A percentile compares a stretch with the other conserved stretches of the same genome.
Conservation (phyloP, 257 asterid genomes). For the Catharanthus roseus region DNA sequence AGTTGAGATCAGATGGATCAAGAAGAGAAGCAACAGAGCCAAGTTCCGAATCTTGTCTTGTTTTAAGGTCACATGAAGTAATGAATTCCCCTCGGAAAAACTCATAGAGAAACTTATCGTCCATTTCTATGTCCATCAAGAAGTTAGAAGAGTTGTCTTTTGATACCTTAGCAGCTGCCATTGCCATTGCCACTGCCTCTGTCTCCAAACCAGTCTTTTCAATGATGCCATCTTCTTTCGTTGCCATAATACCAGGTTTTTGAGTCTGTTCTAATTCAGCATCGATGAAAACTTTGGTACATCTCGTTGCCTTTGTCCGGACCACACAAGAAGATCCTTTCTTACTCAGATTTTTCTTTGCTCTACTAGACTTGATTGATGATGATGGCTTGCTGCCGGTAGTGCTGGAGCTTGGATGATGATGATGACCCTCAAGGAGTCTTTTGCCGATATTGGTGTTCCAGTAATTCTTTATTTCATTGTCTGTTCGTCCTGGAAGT, state of each 20-base stretch:
- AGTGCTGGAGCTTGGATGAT: not conserved
- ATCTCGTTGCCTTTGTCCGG: conserved; percentile 17
- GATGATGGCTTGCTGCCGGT: not conserved
- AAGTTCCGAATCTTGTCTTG: too few species aligned
- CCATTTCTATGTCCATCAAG: conserved; percentile 6
- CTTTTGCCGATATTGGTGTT: conserved; percentile 26
- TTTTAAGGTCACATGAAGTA: not conserved
- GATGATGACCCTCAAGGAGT: conserved; percentile 10
- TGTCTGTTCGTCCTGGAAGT: conserved; percentile 30
- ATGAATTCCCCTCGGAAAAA: not conserved
- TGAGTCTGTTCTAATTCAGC: not conserved
- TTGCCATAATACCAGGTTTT: not conserved
- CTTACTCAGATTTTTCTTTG: not conserved
- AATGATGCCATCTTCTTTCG: not conserved
- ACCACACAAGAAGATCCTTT: not conserved
- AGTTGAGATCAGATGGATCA: too few species aligned
- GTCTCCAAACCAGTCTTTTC: too few species aligned
- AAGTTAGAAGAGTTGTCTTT: not conserved
- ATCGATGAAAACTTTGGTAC: conserved; percentile 8
- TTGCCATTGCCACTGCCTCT: not conserved
- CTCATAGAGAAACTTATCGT: conserved; percentile 1
- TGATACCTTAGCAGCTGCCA: not conserved
- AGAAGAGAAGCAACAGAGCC: too few species aligned
- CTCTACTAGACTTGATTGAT: not conserved
- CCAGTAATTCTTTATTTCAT: conserved; percentile 31